These are phyloP conservation scores for Blastocystis hominis DNA, from an alignment of 352 stramenopile species.

Conservation along the genomic window DNA sequence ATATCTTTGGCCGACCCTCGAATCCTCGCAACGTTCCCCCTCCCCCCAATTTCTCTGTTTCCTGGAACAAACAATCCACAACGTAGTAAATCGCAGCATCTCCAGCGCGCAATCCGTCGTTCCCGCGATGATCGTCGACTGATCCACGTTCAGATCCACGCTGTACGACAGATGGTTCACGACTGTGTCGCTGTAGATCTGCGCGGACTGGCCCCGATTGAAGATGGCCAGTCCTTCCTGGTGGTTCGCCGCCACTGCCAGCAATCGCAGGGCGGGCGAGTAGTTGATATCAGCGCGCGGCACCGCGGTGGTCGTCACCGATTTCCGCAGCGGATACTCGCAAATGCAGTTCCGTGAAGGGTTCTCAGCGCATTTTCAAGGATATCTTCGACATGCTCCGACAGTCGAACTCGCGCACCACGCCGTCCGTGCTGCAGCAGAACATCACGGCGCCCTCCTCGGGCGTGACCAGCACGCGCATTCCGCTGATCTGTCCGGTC, in stretches of 20 bases:
- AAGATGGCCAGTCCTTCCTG: conserved; percentile 3
- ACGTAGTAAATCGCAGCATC: conserved; percentile 21
- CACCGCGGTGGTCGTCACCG: neutral
- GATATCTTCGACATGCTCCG: conserved; percentile 31
- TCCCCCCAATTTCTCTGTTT: neutral
- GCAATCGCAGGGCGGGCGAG: neutral
- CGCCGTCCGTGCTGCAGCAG: neutral
- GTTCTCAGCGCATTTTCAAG: neutral
- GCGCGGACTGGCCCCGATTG: neutral
- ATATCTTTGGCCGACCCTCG: neutral
- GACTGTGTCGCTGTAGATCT: neutral
- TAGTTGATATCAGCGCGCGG: neutral
- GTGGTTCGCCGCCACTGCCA: conserved; percentile 28
- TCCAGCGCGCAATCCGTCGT: neutral
- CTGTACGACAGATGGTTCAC: conserved; percentile 18
- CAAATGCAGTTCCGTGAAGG: neutral
- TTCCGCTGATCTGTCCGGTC: neutral
- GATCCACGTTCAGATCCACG: neutral
- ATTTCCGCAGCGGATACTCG: neutral
- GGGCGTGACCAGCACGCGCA: neutral
- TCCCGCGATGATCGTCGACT: neutral
- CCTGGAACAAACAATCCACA: neutral
- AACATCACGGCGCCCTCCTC: neutral
- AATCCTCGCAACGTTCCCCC: no score
- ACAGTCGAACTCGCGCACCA: conserved; percentile 22